phyloP scores from a whole-genome alignment of 1,284 basidiomycete species.

The Pterula multifida region DNA sequence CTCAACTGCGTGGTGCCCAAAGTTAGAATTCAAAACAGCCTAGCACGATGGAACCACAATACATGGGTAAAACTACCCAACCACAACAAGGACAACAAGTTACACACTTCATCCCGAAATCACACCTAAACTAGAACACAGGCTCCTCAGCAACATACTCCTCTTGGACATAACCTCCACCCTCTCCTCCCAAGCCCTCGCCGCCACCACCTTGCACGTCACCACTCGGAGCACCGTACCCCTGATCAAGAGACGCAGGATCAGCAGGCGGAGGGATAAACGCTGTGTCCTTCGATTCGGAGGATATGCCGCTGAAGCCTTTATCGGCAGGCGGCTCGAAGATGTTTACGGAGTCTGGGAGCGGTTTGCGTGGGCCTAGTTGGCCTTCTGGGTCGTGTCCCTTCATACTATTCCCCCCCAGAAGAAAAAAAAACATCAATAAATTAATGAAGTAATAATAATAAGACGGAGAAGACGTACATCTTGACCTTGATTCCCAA shows the following conservation, averaged over 20 bases:
- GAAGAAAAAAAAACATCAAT: too few relatives aligned
- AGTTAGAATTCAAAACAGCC: too few relatives aligned
- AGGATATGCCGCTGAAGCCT: constrained; percentile 66
- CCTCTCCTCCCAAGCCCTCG: constrained; percentile 16
- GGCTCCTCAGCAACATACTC: constrained; percentile 24
- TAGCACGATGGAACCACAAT: too few relatives aligned
- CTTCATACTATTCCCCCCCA: constrained; percentile 93
- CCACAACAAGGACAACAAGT: not conserved
- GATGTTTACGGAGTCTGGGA: constrained; percentile 93
- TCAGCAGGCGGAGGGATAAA: constrained; percentile 36
- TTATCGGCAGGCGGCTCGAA: constrained; percentile 78
- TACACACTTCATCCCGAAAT: too few relatives aligned
- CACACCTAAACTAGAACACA: constrained; percentile 38
- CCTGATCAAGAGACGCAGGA: constrained; percentile 35
- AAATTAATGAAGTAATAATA: not conserved
- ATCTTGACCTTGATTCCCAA: constrained; percentile 99
- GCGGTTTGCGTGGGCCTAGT: constrained; percentile 83
- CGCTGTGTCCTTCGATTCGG: constrained; percentile 65
- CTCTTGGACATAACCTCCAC: constrained; percentile 13
- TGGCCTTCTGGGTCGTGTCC: constrained; percentile 88
- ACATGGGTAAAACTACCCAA: not conserved
- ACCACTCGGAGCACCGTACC: constrained; percentile 26
- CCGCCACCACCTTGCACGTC: too few relatives aligned
- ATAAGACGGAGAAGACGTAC: constrained; percentile 32
- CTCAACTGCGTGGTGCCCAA: too few relatives aligned